Base-by-base conservation (phyloP, 2,329 filamentous ascomycete genomes). In the Botrytis elliptica region DNA sequence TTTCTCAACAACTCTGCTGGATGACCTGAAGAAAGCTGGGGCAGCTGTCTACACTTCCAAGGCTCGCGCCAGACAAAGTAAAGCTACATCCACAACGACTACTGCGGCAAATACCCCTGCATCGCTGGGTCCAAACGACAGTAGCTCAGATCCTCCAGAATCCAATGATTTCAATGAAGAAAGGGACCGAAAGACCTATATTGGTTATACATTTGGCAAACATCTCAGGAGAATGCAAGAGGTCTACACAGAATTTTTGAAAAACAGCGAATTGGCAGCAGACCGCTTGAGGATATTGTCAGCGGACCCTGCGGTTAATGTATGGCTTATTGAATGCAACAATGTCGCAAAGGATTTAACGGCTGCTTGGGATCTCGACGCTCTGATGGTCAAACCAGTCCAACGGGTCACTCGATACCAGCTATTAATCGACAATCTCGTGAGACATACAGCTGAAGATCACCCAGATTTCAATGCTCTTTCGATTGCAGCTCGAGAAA, bases 401-500 rank as follows among this genome's bases (percentile, higher is more conserved):
- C 96, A 99, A 83, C 90, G 96, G 66, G 91, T 98, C 75, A 91
- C 95, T 49, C 98, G 98, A 80, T 99, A 98, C 80, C 94, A 94
- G 5, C 90, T 97, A 64, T 86, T 99, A 59, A 89, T 99, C 63
- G 89, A 90, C 49, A 91, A 94, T 73, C 85, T 99, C 18, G 85
- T 97, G 38, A 90, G 94, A 76, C 88, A 91, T 73, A 98, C 95
- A 0, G 91, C 93, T 0, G 83, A 87, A 16, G 91, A 94, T 76
- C 96, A 99, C 80, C 95, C 95, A 0, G 96, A 99, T 82, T 89
- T 91, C 75, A 85, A 86, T 40, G 85, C 88, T 14, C 87, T 99
- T 49, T 75, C 85, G 69, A 80, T 82, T 7, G 87, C 88, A 49
- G 87, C 87, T 75, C 83, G 84, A 2, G 82, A 84, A 6, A 81